A percentile compares a stretch with the other conserved stretches of the same genome.
These are phyloP conservation scores for Cordyceps pruinosa DNA, from an alignment of 2,329 filamentous ascomycete genomes.

Conservation along the genomic window DNA sequence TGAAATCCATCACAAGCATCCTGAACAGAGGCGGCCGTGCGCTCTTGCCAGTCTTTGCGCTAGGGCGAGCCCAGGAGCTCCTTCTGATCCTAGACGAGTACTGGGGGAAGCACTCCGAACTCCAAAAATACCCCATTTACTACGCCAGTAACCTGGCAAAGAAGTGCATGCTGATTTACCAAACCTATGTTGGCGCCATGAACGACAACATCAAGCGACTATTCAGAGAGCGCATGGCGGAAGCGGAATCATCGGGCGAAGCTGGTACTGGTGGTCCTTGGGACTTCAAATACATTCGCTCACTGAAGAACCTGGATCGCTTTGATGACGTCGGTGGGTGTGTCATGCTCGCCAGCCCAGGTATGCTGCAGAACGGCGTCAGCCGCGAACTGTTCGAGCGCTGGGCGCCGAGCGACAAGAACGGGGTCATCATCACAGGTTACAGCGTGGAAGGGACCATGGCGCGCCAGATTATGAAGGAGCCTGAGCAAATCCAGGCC, in stretches of 20 bases:
- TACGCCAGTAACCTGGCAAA: slow-evolving; percentile 92
- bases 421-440: slow-evolving; percentile 96
- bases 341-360: slow-evolving; percentile 94
- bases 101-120: slow-evolving; percentile 84
- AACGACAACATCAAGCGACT: slow-evolving; percentile 97
- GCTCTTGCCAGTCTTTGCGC: slow-evolving; percentile 89
- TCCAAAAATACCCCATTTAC: slow-evolving; percentile 89
- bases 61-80: slow-evolving; percentile 89
- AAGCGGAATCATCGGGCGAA: slow-evolving; percentile 75
- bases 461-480: slow-evolving; percentile 91
- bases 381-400: slow-evolving; percentile 87
- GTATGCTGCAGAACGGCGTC: slow-evolving; percentile 97
- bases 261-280: slow-evolving; percentile 78
- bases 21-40: slow-evolving; percentile 88
- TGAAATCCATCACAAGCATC: slow-evolving; percentile 90
- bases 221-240: slow-evolving; percentile 88
- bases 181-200: slow-evolving; percentile 97
- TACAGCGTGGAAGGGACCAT: slow-evolving; percentile 98
- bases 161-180: slow-evolving; percentile 98
- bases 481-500: slow-evolving; percentile 89
- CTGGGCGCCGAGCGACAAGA: slow-evolving; percentile 94
- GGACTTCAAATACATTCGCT: slow-evolving; percentile 94
- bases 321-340: slow-evolving; percentile 95
- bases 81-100: slow-evolving; percentile 94
- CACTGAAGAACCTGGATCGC: slow-evolving; percentile 83